Evolutionary conservation across 2,329 filamentous ascomycete genomes (phyloP).

Genomic region (Cladosporium sp.): DNA sequence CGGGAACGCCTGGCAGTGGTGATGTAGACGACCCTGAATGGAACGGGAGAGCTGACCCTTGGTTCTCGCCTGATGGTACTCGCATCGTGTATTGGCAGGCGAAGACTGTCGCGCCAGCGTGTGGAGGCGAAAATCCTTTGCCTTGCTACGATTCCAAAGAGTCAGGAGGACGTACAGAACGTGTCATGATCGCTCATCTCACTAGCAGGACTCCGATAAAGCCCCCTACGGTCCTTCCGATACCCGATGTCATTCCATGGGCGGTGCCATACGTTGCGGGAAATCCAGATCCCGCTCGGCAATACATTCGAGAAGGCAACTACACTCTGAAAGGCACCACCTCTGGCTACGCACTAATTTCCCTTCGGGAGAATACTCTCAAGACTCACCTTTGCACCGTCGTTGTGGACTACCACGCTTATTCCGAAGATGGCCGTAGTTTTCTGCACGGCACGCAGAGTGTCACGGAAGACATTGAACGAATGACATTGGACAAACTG

Average conservation of each 20-base stretch:
- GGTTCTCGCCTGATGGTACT: background rate
- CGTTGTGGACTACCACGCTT: background rate
- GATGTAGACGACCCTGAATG: background rate
- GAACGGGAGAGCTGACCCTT: background rate
- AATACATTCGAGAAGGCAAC: background rate
- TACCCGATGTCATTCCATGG: background rate
- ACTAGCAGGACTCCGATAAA: background rate
- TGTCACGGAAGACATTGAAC: background rate
- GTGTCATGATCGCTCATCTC: background rate
- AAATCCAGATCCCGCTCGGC: background rate
- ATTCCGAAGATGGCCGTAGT: background rate
- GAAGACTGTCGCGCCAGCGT: background rate
- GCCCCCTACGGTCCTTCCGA: background rate
- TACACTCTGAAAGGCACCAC: background rate
- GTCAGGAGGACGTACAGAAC: background rate
- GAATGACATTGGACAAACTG: background rate
- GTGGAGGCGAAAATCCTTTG: background rate
- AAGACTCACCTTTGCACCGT: background rate
- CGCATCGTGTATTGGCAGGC: background rate
- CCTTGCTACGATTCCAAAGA: background rate
- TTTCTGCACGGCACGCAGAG: background rate
- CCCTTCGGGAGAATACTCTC: background rate
- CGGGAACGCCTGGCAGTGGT: background rate
- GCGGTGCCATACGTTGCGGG: background rate
- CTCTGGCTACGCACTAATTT: background rate